phyloP scores from a whole-genome alignment of 2,329 filamentous ascomycete species.

The Trichoderma koningii region DNA sequence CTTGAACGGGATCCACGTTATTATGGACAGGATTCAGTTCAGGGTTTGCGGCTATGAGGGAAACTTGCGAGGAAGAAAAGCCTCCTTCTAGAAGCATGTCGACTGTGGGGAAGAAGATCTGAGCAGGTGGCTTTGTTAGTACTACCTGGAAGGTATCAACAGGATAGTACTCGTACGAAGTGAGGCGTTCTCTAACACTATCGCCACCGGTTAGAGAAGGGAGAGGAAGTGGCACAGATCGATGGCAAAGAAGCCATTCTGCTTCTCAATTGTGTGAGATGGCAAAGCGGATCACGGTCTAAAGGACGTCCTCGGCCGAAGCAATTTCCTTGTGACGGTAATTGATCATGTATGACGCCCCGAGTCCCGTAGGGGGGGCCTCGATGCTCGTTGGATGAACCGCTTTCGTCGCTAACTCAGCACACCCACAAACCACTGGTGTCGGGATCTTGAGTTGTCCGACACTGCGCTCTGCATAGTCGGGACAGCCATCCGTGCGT shows the following conservation, averaged over 20 bases:
- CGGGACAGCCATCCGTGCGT: neutral
- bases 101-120: neutral
- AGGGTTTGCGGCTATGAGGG: neutral
- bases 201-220: neutral
- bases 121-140: neutral
- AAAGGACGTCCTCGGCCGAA: too few relatives aligned
- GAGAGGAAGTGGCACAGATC: neutral
- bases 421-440: constrained; percentile 18
- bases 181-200: neutral
- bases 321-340: neutral
- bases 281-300: too few relatives aligned
- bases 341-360: constrained; percentile 1
- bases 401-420: constrained; percentile 9
- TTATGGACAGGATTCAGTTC: neutral
- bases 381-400: neutral
- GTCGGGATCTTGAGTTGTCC: constrained; percentile 15
- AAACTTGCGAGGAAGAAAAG: neutral
- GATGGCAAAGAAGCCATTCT: neutral
- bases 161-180: neutral
- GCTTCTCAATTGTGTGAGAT: neutral
- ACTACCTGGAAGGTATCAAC: too few relatives aligned
- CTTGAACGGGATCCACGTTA: neutral
- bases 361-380: neutral
- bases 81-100: neutral
- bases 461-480: constrained; percentile 5